Evolutionary conservation across 768 basidiomycete species (phyloP).

Genomic region (Russula compacta): DNA sequence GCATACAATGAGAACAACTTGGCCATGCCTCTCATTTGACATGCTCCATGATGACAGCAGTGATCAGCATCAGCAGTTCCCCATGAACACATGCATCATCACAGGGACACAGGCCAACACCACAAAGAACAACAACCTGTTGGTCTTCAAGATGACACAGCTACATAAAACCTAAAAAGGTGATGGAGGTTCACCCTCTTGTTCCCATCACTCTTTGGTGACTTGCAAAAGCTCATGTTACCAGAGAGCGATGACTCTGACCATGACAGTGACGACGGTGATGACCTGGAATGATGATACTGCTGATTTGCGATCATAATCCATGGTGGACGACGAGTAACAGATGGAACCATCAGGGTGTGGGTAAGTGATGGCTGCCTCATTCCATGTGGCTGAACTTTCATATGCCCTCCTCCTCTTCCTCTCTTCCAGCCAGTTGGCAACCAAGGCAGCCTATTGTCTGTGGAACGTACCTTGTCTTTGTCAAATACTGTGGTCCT

Average conservation of each 20-base stretch:
- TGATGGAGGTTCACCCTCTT: conserved; percentile 50
- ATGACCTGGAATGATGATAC: conserved; percentile 65
- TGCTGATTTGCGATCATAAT: no score
- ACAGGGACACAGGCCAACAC: conserved; percentile 89
- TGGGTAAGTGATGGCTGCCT: no score
- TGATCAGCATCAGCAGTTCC: conserved; percentile 81
- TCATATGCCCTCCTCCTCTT: no score
- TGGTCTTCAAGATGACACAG: conserved; percentile 88
- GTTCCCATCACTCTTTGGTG: not conserved
- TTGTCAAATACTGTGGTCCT: no score
- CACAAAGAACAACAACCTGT: conserved; percentile 74
- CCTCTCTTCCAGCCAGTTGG: no score
- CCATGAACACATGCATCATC: conserved; percentile 79
- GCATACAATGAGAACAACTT: conserved; percentile 86
- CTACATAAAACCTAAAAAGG: conserved; percentile 83
- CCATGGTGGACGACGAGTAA: no score
- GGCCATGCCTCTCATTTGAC: conserved; percentile 97
- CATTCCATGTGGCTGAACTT: no score
- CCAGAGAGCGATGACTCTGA: conserved; percentile 46
- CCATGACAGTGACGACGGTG: conserved; percentile 67
- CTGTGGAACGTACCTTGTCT: no score
- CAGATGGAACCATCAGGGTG: no score
- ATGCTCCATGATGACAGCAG: conserved; percentile 83
- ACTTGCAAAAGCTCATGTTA: not conserved
- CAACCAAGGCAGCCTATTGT: no score